A percentile compares a stretch with the other conserved stretches of the same genome.
These are phyloP conservation scores for Marasmius oreades DNA, from an alignment of 1,284 basidiomycete genomes.

Conservation along the genomic window DNA sequence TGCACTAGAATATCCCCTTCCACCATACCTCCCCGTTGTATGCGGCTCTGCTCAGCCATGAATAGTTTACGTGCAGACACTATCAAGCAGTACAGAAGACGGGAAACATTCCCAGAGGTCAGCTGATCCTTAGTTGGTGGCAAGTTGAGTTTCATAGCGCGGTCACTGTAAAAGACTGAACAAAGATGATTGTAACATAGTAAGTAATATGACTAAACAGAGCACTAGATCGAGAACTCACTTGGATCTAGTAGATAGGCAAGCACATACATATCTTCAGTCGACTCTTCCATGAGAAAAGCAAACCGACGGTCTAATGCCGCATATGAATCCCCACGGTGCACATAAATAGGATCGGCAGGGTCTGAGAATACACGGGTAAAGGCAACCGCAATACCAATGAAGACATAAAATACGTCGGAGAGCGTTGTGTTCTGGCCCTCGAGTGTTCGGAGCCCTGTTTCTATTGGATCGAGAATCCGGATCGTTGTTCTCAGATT, in stretches of 20 bases:
- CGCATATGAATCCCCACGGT: too few species aligned
- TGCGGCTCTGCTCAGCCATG: not conserved
- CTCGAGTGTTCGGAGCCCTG: slow-evolving; percentile 12
- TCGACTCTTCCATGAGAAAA: not conserved
- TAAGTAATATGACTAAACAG: not conserved
- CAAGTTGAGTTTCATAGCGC: not conserved
- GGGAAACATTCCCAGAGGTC: not conserved
- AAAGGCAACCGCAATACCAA: slow-evolving; percentile 10
- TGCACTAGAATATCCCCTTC: not conserved
- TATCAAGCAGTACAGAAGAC: not conserved
- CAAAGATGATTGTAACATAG: not conserved
- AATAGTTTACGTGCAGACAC: not conserved
- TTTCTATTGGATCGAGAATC: slow-evolving; percentile 9
- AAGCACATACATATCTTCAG: not conserved
- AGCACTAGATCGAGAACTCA: not conserved
- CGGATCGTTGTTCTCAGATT: not conserved
- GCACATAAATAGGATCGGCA: not conserved
- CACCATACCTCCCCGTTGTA: not conserved
- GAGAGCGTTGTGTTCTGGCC: slow-evolving; percentile 11
- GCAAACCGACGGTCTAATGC: not conserved
- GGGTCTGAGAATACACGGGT: not conserved
- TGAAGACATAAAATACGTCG: slow-evolving; percentile 11
- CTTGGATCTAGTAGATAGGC: not conserved
- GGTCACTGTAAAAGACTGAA: not conserved
- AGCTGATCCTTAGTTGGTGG: not conserved